A percentile compares a stretch with the other conserved stretches of the same genome.
Evolutionary conservation across 2,329 filamentous ascomycete species (phyloP).

Genomic region (Botrytis hyacinthi): DNA sequence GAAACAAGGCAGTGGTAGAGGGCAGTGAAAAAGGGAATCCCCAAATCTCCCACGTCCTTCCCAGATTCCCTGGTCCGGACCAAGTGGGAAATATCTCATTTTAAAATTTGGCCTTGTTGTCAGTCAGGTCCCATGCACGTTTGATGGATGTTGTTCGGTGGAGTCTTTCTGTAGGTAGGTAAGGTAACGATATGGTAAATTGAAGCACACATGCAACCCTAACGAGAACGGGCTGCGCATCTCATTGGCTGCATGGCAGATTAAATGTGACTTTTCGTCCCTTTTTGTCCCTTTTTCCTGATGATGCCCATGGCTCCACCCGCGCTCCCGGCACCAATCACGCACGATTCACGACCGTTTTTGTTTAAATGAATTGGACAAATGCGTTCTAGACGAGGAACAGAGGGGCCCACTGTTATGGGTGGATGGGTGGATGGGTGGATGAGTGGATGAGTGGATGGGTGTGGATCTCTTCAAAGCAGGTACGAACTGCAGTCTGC

Average conservation of each 20-base stretch:
- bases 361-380: not conserved
- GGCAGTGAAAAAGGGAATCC: conserved; percentile 3
- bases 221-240: not conserved
- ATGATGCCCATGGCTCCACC: not conserved
- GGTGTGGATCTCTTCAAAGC: not conserved
- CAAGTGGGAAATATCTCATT: conserved; percentile 17
- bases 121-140: not conserved
- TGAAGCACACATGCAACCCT: not conserved
- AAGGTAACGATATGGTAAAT: not conserved
- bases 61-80: not conserved
- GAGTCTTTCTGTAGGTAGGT: not conserved
- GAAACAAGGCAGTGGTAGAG: not conserved
- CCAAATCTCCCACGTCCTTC: not conserved
- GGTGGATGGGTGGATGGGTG: not conserved
- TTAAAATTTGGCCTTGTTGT: conserved; percentile 9
- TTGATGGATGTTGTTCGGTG: not conserved
- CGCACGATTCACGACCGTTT: not conserved
- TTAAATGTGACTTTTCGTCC: not conserved
- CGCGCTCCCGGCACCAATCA: not conserved
- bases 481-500: conserved; percentile 3
- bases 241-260: not conserved
- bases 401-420: not conserved
- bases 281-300: not conserved
- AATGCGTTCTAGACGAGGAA: conserved; percentile 8
- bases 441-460: not conserved